phyloP scores from a whole-genome alignment of 768 basidiomycete genomes.

The Dentipellis sp. region DNA sequence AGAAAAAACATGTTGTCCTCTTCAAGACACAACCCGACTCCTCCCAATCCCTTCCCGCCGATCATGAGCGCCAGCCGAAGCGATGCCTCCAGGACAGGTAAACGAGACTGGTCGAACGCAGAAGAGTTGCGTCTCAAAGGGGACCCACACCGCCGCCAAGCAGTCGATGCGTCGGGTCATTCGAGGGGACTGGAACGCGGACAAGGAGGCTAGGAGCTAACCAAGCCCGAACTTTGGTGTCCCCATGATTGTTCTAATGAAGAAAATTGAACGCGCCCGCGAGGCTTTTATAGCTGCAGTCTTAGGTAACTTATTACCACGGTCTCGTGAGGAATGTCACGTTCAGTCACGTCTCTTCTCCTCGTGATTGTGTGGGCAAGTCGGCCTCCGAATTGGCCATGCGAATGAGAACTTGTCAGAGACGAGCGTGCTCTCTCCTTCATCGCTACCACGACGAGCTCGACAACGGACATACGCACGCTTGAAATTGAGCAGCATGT shows the following conservation, averaged over 20 bases:
- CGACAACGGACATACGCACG: neutral
- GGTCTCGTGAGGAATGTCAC: neutral
- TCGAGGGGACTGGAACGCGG: constrained; percentile 95
- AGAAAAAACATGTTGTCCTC: constrained; percentile 15
- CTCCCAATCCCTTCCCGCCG: constrained; percentile 25
- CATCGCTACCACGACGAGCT: neutral
- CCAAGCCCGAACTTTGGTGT: constrained; percentile 93
- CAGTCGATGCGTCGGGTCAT: constrained; percentile 29
- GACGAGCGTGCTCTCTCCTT: neutral
- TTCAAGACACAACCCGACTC: constrained; percentile 19
- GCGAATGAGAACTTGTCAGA: too few relatives aligned
- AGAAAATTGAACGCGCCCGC: constrained; percentile 13
- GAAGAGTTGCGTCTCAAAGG: constrained; percentile 6
- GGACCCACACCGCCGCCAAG: constrained; percentile 10
- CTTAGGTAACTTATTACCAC: constrained; percentile 39
- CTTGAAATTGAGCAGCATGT: constrained; percentile 30
- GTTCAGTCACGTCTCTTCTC: too few relatives aligned
- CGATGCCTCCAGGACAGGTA: constrained; percentile 53
- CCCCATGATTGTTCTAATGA: constrained; percentile 63
- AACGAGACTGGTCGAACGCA: constrained; percentile 33
- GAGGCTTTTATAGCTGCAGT: constrained; percentile 18
- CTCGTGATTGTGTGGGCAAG: too few relatives aligned
- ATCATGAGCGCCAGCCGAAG: constrained; percentile 70
- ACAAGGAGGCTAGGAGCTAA: constrained; percentile 70
- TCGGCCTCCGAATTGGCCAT: too few relatives aligned